Evolutionary conservation across 2,329 filamentous ascomycete genomes (phyloP), one percentile per base, ranked within the genome.

Genomic region (Aurifilum marmelostoma): DNA sequence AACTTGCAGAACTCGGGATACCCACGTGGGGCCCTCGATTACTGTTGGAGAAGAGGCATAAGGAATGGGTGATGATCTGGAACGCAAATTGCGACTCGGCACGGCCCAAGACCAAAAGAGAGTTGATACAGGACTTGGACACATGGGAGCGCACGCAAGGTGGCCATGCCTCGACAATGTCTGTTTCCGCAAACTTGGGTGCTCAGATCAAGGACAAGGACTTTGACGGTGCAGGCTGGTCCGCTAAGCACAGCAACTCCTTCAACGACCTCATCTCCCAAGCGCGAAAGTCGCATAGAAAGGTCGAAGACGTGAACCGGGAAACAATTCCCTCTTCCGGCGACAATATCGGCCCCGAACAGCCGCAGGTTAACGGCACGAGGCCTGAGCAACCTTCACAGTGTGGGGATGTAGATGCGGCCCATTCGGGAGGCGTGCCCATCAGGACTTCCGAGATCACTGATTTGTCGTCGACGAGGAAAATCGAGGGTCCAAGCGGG

Each of bases 31-130:
- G 96, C 0, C 79, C 85, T 0, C 91, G 91, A 60, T 82, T 85
- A 60, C 83, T 94, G 1, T 83, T 98, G 66, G 91, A 95, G 77
- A 87, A 86, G 73, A 88, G 97, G 24, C 94, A 98, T 75, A 92
- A 88, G 32, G 96, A 99, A 79, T 99, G 94, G 94, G 86, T 96
- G 65, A 97, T 96, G 50, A 81, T 99, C 24, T 97, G 93, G 91
- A 99, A 99, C 78, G 92, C 97, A 14, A 99, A 99, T 77, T 97
- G 94, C 80, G 96, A 99, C 79, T 91, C 94, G 2, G 87, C 87
- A 47, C 83, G 83, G 1, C 93, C 93, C 0, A 92, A 91, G 76
- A 83, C 84, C 14, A 93, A 92, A 72, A 76, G 81, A 8, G 90
- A 96, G 68, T 79, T 99, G 5, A 79, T 97, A 21, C 88, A 87